Evolutionary conservation across 2,329 filamentous ascomycete species (phyloP).

Genomic region (Daldinia sp.): DNA sequence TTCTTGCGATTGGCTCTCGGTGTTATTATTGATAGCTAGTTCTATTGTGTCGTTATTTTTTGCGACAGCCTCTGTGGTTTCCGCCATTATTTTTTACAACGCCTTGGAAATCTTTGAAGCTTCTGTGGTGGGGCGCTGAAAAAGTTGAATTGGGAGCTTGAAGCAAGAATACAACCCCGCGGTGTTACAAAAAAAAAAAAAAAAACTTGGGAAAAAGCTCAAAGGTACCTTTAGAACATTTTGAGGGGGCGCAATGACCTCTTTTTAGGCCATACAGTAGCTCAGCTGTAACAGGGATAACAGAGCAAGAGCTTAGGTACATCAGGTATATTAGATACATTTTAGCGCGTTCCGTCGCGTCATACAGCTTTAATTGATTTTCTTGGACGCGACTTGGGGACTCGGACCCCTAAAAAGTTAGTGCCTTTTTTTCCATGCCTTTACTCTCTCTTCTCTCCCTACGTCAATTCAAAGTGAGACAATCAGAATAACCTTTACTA

Average conservation of each 20-base stretch:
- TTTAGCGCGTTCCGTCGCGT: constrained; percentile 44
- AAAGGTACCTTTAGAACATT: too few species aligned
- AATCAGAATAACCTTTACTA: too few species aligned
- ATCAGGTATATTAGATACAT: too few species aligned
- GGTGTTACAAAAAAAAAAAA: neutral
- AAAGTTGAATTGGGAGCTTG: neutral
- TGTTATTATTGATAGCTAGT: constrained; percentile 13
- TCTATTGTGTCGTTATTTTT: constrained; percentile 5
- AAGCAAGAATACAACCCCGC: neutral
- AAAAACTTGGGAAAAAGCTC: neutral
- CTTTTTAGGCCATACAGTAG: neutral
- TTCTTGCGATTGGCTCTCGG: neutral
- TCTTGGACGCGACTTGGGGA: constrained; percentile 36
- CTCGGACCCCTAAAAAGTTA: constrained; percentile 6
- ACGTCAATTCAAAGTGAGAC: neutral
- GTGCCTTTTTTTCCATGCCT: neutral
- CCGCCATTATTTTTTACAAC: constrained; percentile 25
- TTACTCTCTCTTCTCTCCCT: neutral
- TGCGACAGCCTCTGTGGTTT: neutral
- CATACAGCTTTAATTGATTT: constrained; percentile 43
- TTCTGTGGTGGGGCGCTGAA: neutral
- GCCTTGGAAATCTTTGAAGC: neutral
- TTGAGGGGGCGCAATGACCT: neutral
- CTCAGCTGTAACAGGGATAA: neutral
- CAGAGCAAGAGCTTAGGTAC: neutral